Evolutionary conservation across 2,329 filamentous ascomycete species (phyloP).

Genomic region (Ascochyta fabae): DNA sequence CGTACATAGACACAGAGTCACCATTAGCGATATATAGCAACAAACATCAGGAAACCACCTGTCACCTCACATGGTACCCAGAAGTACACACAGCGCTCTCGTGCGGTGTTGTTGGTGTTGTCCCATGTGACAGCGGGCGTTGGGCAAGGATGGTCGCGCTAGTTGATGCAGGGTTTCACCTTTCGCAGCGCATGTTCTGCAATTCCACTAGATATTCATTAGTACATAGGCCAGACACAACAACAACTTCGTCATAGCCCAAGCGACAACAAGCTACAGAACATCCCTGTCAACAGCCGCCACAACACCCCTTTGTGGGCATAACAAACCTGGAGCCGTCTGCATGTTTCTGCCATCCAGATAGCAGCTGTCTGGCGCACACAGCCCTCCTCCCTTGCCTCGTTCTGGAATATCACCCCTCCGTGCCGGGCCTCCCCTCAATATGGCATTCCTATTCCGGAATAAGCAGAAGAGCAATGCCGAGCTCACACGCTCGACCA

Average conservation of each 20-base stretch:
- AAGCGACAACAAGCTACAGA: conserved; percentile 34
- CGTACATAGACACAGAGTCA: conserved; percentile 7
- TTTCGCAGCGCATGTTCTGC: neutral
- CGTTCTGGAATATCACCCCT: conserved; percentile 66
- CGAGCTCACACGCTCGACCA: conserved; percentile 68
- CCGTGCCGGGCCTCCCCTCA: conserved; percentile 61
- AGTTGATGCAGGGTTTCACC: conserved; percentile 17
- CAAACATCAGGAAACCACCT: neutral
- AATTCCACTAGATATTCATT: neutral
- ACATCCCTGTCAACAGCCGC: conserved; percentile 20
- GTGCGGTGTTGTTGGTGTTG: conserved; percentile 1
- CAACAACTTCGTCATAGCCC: conserved; percentile 10
- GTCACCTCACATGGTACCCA: neutral
- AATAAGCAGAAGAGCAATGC: conserved; percentile 66
- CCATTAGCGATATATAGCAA: neutral
- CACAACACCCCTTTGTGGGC: conserved; percentile 11
- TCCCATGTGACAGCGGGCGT: conserved; percentile 13
- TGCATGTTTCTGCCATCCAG: conserved; percentile 40
- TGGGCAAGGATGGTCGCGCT: conserved; percentile 13
- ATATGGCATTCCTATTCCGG: conserved; percentile 75
- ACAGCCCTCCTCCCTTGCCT: conserved; percentile 29
- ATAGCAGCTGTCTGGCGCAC: conserved; percentile 42
- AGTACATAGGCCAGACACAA: too few species aligned
- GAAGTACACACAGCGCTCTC: neutral
- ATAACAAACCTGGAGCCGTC: conserved; percentile 22